Evolutionary conservation across 208 protist species (phyloP).

Genomic region (Leishmania turanica): DNA sequence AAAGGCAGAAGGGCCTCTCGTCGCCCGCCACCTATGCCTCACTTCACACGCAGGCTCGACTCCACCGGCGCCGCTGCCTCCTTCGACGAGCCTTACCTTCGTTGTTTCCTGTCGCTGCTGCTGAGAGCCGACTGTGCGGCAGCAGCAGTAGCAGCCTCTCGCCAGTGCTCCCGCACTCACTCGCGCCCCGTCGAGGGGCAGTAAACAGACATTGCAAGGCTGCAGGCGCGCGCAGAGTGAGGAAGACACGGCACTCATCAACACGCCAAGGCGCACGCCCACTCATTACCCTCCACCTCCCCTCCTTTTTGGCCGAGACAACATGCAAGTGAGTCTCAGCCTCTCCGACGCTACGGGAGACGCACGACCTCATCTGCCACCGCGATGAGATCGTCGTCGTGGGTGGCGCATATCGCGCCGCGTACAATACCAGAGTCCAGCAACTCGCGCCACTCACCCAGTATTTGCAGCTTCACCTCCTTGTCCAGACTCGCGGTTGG

Average conservation of each 20-base stretch:
- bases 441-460: constrained; percentile 51
- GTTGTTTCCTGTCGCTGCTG: not conserved
- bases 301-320: not conserved
- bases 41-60: not conserved
- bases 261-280: not conserved
- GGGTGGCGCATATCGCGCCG: constrained; percentile 67
- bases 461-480: constrained; percentile 45
- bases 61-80: not conserved
- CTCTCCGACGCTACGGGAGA: constrained; percentile 10
- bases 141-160: not conserved
- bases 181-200: not conserved
- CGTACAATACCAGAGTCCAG: constrained; percentile 38
- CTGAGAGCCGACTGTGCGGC: not conserved
- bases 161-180: not conserved
- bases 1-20: not conserved
- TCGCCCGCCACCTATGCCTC: not conserved
- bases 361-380: constrained; percentile 59
- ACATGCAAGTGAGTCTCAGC: not conserved
- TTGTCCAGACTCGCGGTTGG: constrained; percentile 70
- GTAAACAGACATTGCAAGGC: too few relatives aligned
- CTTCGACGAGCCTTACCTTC: too few relatives aligned
- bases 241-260: not conserved
- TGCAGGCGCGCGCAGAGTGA: too few relatives aligned
- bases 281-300: not conserved
- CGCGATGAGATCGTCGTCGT: constrained; percentile 60